phyloP scores from a whole-genome alignment of 441 rosid genomes.

The Populus hybrid region DNA sequence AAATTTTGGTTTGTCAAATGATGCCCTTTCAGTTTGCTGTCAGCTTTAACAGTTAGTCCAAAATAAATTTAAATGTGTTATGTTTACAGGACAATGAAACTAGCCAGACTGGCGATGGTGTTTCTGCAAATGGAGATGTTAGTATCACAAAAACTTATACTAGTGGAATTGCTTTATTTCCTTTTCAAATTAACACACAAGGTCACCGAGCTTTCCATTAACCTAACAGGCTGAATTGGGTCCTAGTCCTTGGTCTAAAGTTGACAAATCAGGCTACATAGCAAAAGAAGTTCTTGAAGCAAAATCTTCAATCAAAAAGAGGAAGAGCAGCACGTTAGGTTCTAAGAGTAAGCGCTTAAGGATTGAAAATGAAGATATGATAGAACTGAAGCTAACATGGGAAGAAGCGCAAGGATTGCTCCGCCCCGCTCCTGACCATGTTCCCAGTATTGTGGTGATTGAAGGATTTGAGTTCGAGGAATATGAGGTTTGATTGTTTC shows the following conservation, averaged over 20 bases:
- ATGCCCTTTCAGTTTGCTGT: not conserved
- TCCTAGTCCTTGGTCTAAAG: conserved; percentile 64
- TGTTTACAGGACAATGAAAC: conserved; percentile 64
- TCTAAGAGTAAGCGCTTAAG: conserved; percentile 80
- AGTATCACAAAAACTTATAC: conserved; percentile 30
- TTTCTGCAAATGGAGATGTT: conserved; percentile 50
- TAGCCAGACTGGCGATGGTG: conserved; percentile 38
- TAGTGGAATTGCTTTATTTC: conserved; percentile 26
- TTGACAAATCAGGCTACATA: conserved; percentile 66
- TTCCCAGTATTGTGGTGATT: conserved; percentile 66
- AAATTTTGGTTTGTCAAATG: not conserved
- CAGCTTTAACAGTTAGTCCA: not conserved
- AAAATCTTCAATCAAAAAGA: conserved; percentile 58
- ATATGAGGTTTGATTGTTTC: conserved; percentile 60
- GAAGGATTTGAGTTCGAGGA: conserved; percentile 96
- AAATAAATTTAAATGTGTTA: conserved; percentile 16
- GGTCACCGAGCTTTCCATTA: conserved; percentile 24
- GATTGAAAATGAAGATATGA: conserved; percentile 74
- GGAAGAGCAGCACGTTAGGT: conserved; percentile 67
- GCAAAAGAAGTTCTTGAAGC: conserved; percentile 71
- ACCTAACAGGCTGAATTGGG: conserved; percentile 60
- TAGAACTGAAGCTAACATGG: conserved; percentile 83
- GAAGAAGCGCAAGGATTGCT: conserved; percentile 94
- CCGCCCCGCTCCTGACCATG: conserved; percentile 73
- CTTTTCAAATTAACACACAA: conserved; percentile 14